Conservation (phyloP, 2,329 filamentous ascomycete genomes). For the Thelonectria olida region DNA sequence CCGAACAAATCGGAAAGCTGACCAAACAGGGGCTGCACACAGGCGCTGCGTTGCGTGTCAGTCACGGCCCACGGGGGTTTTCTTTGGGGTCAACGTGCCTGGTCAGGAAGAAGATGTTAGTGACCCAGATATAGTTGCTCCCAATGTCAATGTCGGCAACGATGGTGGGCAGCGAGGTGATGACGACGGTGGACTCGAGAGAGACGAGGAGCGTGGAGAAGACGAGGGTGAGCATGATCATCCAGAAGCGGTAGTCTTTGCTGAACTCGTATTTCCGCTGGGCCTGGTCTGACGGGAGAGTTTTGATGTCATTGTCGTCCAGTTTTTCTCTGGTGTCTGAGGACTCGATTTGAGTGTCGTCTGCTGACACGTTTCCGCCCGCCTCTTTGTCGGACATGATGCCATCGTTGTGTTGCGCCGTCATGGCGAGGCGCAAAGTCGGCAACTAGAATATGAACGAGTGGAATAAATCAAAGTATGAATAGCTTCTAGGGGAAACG, state of each 20-base stretch:
- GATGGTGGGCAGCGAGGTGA: slow-evolving; percentile 40
- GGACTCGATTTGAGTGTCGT: not conserved
- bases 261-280: slow-evolving; percentile 15
- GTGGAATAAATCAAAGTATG: too few species aligned
- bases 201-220: slow-evolving; percentile 33
- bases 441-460: not conserved
- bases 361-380: not conserved
- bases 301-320: not conserved
- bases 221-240: slow-evolving; percentile 37
- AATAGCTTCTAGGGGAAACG: too few species aligned
- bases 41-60: slow-evolving; percentile 24
- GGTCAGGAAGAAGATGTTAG: slow-evolving; percentile 40
- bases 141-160: slow-evolving; percentile 34
- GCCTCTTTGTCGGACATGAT: not conserved
- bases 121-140: slow-evolving; percentile 42
- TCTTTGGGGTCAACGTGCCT: too few species aligned
- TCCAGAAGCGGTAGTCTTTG: slow-evolving; percentile 39
- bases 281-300: not conserved
- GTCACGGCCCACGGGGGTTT: not conserved
- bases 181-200: slow-evolving; percentile 37
- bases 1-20: slow-evolving; percentile 64
- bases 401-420: not conserved
- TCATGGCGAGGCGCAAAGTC: not conserved
- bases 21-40: slow-evolving; percentile 58
- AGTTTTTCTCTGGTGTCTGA: not conserved